Percentiles rank a stretch among this genome's conserved stretches.
These are phyloP conservation scores for Acephala macrosclerotiorum DNA, from an alignment of 2,329 filamentous ascomycete species.

Conservation along the genomic window DNA sequence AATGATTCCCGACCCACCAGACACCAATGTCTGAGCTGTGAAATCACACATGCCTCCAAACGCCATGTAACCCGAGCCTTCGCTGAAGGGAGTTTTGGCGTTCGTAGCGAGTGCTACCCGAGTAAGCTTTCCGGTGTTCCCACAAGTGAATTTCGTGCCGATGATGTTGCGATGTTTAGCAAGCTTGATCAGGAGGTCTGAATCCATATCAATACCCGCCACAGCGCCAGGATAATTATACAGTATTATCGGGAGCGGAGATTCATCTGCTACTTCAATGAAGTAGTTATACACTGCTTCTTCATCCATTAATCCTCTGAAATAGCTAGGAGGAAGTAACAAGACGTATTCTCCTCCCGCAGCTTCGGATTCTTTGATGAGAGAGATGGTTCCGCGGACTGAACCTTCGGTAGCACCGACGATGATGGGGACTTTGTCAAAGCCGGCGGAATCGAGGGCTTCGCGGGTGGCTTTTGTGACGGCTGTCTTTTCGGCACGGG, in stretches of 20 bases:
- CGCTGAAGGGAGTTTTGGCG: slow-evolving; percentile 69
- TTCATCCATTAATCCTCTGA: slow-evolving; percentile 74
- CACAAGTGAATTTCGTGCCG: slow-evolving; percentile 91
- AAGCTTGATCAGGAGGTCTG: slow-evolving; percentile 82
- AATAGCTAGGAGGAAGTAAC: slow-evolving; percentile 84
- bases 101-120: slow-evolving; percentile 77
- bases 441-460: slow-evolving; percentile 83
- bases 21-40: slow-evolving; percentile 80
- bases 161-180: slow-evolving; percentile 84
- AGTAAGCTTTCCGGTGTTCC: slow-evolving; percentile 88
- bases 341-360: slow-evolving; percentile 83
- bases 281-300: slow-evolving; percentile 77
- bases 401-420: slow-evolving; percentile 84
- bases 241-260: slow-evolving; percentile 79
- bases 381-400: slow-evolving; percentile 80
- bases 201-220: slow-evolving; percentile 88
- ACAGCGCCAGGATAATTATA: slow-evolving; percentile 95
- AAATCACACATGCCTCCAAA: slow-evolving; percentile 91
- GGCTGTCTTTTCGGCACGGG: slow-evolving; percentile 75
- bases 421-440: slow-evolving; percentile 78
- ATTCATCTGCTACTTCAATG: slow-evolving; percentile 71
- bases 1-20: slow-evolving; percentile 84
- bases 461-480: slow-evolving; percentile 82
- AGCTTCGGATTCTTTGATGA: slow-evolving; percentile 69
- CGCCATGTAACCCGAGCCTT: slow-evolving; percentile 78